Evolutionary conservation across 2,329 filamentous ascomycete genomes (phyloP).

Genomic region (Colletotrichum acutatum): DNA sequence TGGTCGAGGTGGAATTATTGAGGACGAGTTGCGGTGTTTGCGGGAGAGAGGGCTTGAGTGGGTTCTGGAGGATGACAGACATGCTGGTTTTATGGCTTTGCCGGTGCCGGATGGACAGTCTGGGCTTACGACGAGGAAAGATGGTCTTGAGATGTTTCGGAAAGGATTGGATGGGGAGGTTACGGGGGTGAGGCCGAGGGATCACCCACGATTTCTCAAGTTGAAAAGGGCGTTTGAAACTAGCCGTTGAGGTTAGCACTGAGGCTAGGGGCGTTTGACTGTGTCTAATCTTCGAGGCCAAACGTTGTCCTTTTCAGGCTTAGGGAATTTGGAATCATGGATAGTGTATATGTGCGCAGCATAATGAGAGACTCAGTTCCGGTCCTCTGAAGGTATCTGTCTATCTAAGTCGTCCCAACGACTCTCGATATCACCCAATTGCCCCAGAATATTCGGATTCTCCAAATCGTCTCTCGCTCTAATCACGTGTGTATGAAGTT

Average conservation of each 20-base stretch:
- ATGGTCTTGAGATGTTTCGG: background rate
- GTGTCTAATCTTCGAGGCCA: too few relatives aligned
- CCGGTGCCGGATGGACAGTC: background rate
- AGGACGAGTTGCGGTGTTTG: background rate
- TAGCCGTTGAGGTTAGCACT: background rate
- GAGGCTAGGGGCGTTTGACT: too few relatives aligned
- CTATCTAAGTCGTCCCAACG: too few relatives aligned
- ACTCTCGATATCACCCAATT: background rate
- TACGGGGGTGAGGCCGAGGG: fast-evolving
- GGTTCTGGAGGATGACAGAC: background rate
- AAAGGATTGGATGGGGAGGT: background rate
- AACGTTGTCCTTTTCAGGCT: too few relatives aligned
- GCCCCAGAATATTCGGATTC: background rate
- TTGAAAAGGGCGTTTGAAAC: background rate
- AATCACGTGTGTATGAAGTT: background rate
- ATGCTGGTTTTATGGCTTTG: background rate
- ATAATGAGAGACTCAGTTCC: background rate
- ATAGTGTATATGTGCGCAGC: background rate
- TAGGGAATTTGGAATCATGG: too few relatives aligned
- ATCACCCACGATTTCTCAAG: background rate
- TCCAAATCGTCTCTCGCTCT: too few relatives aligned
- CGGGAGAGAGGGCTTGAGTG: background rate
- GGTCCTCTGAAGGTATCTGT: background rate
- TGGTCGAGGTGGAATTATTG: background rate
- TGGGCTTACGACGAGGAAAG: background rate